These are phyloP conservation scores for Nothomitra cinnamomea DNA, from an alignment of 2,329 filamentous ascomycete genomes.

Conservation along the genomic window DNA sequence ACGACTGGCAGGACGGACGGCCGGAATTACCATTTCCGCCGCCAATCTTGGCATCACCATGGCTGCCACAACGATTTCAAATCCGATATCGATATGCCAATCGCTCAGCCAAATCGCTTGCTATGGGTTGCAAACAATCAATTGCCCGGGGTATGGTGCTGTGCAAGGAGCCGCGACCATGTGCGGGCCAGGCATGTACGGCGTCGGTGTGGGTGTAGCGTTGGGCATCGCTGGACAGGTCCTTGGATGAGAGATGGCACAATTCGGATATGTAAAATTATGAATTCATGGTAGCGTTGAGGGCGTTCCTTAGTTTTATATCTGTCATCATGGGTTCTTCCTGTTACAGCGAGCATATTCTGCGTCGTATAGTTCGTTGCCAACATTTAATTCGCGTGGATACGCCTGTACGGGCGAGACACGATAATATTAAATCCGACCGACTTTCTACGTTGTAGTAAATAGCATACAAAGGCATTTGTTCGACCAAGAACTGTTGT, in stretches of 20 bases:
- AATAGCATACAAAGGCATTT: too few species aligned
- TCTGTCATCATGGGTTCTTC: not conserved
- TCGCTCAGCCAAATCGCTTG: conserved; percentile 30
- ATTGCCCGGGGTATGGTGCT: conserved; percentile 25
- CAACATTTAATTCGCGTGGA: not conserved
- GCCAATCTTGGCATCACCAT: conserved; percentile 33
- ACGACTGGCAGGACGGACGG: conserved; percentile 28
- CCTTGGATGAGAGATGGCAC: not conserved
- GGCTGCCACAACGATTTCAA: conserved; percentile 19
- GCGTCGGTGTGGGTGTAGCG: conserved; percentile 23
- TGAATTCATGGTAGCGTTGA: not conserved
- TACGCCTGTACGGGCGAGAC: too few species aligned
- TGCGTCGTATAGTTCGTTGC: not conserved
- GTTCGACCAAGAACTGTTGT: too few species aligned
- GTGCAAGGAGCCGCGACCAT: conserved; percentile 6
- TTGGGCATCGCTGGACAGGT: conserved; percentile 27
- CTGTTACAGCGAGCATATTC: too few species aligned
- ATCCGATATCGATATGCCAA: conserved; percentile 24
- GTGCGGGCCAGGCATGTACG: conserved; percentile 19
- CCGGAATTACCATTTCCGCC: conserved; percentile 34
- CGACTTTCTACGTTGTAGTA: too few species aligned
- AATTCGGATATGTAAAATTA: not conserved
- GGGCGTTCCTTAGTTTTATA: not conserved
- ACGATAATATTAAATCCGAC: too few species aligned
- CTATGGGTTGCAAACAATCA: conserved; percentile 29